phyloP scores from a whole-genome alignment of 805 yeast species.

The Cyberlindnera samutprakarnensis region DNA sequence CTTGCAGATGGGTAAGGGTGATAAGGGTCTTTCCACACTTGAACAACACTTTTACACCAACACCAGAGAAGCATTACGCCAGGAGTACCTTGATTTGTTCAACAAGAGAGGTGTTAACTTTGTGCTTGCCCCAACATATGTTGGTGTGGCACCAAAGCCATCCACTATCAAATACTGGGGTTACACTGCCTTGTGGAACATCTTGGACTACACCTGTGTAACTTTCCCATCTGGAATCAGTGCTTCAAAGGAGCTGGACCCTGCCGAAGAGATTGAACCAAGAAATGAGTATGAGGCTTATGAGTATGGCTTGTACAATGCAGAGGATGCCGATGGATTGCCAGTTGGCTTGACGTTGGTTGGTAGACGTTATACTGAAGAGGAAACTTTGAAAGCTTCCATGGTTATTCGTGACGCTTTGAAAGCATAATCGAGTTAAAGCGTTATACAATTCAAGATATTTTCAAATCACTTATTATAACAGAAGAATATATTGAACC shows the following conservation, averaged over 20 bases:
- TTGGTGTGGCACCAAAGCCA: constrained; percentile 65
- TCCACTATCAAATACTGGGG: constrained; percentile 69
- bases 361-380: constrained; percentile 45
- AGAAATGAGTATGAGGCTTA: constrained; percentile 27
- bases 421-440: too few species aligned
- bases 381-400: constrained; percentile 38
- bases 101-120: constrained; percentile 52
- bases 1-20: constrained; percentile 52
- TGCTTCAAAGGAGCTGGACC: constrained; percentile 37
- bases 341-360: constrained; percentile 44
- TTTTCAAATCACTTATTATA: neutral
- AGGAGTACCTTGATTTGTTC: constrained; percentile 47
- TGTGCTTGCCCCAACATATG: constrained; percentile 59
- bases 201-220: constrained; percentile 64
- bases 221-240: constrained; percentile 41
- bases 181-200: constrained; percentile 67
- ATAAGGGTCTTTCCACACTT: constrained; percentile 33
- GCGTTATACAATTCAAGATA: too few species aligned
- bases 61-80: constrained; percentile 51
- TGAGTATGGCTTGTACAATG: constrained; percentile 22
- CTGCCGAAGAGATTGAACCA: constrained; percentile 28
- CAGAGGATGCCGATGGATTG: constrained; percentile 46
- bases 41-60: constrained; percentile 51
- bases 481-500: too few species aligned
- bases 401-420: constrained; percentile 25